Percentiles rank a stretch among this genome's conserved stretches.
These are phyloP conservation scores for Neurospora discreta DNA, from an alignment of 495 filamentous ascomycete genomes.

Conservation along the genomic window DNA sequence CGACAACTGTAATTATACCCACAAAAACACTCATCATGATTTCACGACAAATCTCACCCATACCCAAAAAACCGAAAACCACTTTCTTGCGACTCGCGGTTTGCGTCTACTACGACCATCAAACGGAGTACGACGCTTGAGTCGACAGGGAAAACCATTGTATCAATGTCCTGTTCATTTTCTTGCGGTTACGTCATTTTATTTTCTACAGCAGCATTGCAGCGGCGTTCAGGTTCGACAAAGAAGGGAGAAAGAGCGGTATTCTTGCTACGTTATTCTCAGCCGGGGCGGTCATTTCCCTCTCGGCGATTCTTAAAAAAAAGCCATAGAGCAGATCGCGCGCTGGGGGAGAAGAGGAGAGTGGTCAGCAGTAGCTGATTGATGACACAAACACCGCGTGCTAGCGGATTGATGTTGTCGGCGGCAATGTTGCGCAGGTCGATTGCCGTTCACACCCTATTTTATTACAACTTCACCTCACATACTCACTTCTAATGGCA, in stretches of 20 bases:
- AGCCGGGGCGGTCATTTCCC: not conserved
- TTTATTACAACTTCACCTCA: not conserved
- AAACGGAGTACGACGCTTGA: not conserved
- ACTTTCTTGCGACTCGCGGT: not conserved
- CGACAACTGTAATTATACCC: slow-evolving; percentile 27
- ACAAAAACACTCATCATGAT: slow-evolving; percentile 42
- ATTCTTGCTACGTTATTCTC: not conserved
- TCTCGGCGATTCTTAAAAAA: not conserved
- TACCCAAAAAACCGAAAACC: slow-evolving; percentile 11
- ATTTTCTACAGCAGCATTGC: slow-evolving; percentile 36
- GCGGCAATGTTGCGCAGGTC: not conserved
- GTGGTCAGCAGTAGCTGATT: not conserved
- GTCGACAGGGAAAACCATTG: slow-evolving; percentile 9
- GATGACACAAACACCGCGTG: not conserved
- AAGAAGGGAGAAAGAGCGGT: slow-evolving; percentile 17
- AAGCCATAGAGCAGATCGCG: not conserved
- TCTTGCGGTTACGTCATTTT: slow-evolving; percentile 2
- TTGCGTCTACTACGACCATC: slow-evolving; percentile 8
- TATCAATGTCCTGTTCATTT: slow-evolving; percentile 26
- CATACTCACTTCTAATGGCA: not conserved
- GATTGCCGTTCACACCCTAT: not conserved
- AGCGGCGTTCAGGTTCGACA: slow-evolving; percentile 36
- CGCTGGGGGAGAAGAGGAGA: not conserved
- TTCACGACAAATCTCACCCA: slow-evolving; percentile 32
- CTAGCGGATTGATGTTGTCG: not conserved